Evolutionary conservation across 192 early-diverging fungal genomes (phyloP).

Genomic region (Coemansia sp.): DNA sequence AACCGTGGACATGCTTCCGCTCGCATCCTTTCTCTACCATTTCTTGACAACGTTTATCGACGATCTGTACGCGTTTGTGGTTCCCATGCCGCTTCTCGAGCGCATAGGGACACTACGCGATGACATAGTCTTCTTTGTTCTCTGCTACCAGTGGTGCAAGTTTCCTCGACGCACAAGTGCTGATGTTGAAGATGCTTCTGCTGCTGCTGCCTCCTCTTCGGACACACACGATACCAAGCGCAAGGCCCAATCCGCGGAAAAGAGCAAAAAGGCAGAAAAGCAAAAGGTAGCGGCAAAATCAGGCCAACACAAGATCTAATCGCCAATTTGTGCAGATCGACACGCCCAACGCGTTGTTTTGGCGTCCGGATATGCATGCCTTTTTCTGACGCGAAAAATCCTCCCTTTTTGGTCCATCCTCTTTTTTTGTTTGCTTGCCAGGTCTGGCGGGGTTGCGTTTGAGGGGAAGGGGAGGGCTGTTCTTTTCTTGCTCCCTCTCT

Average conservation of each 20-base stretch:
- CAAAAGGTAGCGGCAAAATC: neutral
- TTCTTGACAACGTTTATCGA: slow-evolving; percentile 60
- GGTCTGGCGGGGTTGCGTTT: neutral
- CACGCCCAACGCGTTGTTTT: slow-evolving; percentile 8
- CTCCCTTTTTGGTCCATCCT: neutral
- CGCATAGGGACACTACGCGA: slow-evolving; percentile 60
- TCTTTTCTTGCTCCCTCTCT: neutral
- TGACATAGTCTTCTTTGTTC: slow-evolving; percentile 58
- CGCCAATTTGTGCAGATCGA: neutral
- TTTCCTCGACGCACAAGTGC: slow-evolving; percentile 37
- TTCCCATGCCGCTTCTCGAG: slow-evolving; percentile 60
- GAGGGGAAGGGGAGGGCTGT: neutral
- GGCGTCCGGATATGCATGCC: slow-evolving; percentile 11
- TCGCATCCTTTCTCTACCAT: slow-evolving; percentile 58
- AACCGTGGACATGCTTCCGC: slow-evolving; percentile 60
- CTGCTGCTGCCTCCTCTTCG: neutral
- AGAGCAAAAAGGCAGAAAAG: neutral
- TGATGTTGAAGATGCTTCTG: neutral
- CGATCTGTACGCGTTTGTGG: slow-evolving; percentile 62
- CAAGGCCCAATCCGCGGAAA: neutral
- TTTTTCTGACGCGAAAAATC: slow-evolving; percentile 9
- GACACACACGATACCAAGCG: neutral
- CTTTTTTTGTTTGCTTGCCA: neutral
- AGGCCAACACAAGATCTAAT: neutral
- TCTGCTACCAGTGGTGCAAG: slow-evolving; percentile 58